Evolutionary conservation across 306 rosid genomes (phyloP).

Genomic region (Castanea mollissima): DNA sequence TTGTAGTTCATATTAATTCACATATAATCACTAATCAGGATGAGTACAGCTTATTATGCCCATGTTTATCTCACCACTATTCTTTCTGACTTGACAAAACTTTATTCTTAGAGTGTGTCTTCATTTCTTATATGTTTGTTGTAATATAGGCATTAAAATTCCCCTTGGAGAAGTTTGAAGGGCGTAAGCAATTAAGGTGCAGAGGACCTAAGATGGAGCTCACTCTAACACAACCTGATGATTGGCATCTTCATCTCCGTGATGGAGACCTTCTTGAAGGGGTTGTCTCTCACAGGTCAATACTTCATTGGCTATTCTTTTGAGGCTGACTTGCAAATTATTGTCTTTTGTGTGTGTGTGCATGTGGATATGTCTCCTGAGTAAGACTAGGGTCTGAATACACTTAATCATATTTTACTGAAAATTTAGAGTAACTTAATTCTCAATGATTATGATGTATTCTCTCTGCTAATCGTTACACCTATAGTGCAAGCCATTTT

Average conservation of each 20-base stretch:
- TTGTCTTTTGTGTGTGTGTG: neutral
- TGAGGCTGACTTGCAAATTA: neutral
- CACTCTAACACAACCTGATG: slow-evolving; percentile 76
- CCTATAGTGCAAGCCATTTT: slow-evolving; percentile 64
- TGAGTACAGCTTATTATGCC: neutral
- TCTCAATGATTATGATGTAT: neutral
- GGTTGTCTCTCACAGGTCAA: slow-evolving; percentile 71
- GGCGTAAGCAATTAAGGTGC: slow-evolving; percentile 20
- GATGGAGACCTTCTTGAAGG: slow-evolving; percentile 76
- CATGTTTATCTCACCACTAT: neutral
- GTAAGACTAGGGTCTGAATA: neutral
- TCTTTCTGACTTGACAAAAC: neutral
- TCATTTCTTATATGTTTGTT: slow-evolving; percentile 11
- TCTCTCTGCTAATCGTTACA: slow-evolving; percentile 19
- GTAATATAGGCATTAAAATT: slow-evolving; percentile 28
- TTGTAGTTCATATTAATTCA: too few relatives aligned
- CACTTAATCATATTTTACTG: neutral
- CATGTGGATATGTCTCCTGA: neutral
- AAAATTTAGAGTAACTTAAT: neutral
- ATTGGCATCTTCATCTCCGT: slow-evolving; percentile 95
- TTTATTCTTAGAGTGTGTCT: slow-evolving; percentile 5
- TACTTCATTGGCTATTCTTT: neutral
- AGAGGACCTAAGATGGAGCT: slow-evolving; percentile 66
- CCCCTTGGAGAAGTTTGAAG: slow-evolving; percentile 26
- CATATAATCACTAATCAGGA: neutral